Evolutionary conservation across 371 early-diverging fungal genomes (phyloP).

Genomic region (Basidiobolus meristosporus): DNA sequence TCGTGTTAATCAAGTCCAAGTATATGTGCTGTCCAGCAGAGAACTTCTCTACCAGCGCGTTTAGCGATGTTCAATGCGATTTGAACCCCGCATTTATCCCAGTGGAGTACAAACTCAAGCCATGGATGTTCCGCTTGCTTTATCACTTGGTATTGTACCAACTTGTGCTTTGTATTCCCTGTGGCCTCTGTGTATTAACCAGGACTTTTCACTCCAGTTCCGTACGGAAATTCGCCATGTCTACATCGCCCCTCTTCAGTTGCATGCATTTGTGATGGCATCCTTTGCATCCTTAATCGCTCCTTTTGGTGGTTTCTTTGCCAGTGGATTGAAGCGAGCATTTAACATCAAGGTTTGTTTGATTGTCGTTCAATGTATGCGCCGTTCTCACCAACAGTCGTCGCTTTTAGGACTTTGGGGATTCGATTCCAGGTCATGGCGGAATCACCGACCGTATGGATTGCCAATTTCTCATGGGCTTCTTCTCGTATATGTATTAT

Average conservation of each 20-base stretch:
- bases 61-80: constrained; percentile 27
- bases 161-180: constrained; percentile 2
- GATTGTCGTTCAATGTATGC: too few relatives aligned
- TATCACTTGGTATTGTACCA: constrained; percentile 8
- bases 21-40: constrained; percentile 75
- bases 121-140: constrained; percentile 16
- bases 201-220: constrained; percentile 3
- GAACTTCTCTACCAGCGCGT: constrained; percentile 30
- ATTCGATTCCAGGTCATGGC: constrained; percentile 96
- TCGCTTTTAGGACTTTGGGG: constrained; percentile 63
- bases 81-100: constrained; percentile 52
- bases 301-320: constrained; percentile 99
- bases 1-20: constrained; percentile 32
- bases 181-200: neutral
- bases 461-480: constrained; percentile 95
- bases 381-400: neutral
- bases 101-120: constrained; percentile 21
- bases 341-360: constrained; percentile 81
- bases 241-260: constrained; percentile 65
- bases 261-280: constrained; percentile 79
- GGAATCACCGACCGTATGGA: constrained; percentile 98
- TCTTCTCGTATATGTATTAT: constrained; percentile 87
- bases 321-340: constrained; percentile 94
- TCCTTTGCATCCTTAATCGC: constrained; percentile 94
- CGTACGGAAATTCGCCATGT: constrained; percentile 7